These are phyloP conservation scores for Apiotrichum sp. DNA, from an alignment of 1,284 basidiomycete genomes.

Conservation along the genomic window DNA sequence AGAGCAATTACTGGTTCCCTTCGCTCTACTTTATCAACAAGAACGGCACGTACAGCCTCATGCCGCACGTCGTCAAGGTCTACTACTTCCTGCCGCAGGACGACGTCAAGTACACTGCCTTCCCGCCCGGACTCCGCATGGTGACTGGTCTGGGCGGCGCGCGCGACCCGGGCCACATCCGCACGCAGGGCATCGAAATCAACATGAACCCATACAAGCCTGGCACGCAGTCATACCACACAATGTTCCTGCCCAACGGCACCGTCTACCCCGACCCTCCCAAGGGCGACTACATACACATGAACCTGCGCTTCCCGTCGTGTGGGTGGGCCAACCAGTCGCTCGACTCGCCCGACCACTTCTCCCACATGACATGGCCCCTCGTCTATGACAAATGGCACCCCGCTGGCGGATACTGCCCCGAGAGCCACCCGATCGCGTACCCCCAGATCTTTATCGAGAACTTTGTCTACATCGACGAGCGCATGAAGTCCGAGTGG, in stretches of 20 bases:
- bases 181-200: background rate
- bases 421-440: conserved; percentile 11
- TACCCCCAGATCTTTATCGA: conserved; percentile 13
- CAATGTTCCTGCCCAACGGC: conserved; percentile 16
- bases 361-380: conserved; percentile 44
- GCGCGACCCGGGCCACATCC: background rate
- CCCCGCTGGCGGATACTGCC: background rate
- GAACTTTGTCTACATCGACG: conserved; percentile 2
- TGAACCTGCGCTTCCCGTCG: conserved; percentile 34
- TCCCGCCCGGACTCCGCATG: conserved; percentile 49
- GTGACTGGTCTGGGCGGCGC: conserved; percentile 42
- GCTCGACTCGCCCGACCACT: conserved; percentile 36
- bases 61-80: conserved; percentile 19
- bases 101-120: conserved; percentile 15
- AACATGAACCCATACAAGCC: conserved; percentile 8
- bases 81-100: conserved; percentile 37
- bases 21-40: conserved; percentile 47
- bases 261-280: background rate
- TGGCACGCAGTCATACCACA: background rate
- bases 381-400: background rate
- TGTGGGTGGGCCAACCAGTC: conserved; percentile 33
- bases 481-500: conserved; percentile 1
- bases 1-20: conserved; percentile 44
- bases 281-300: background rate
- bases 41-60: conserved; percentile 26